Evolutionary conservation across 2,329 filamentous ascomycete species (phyloP), one percentile per base, ranked within the genome.

Genomic region (Monosporascus cannonballus): DNA sequence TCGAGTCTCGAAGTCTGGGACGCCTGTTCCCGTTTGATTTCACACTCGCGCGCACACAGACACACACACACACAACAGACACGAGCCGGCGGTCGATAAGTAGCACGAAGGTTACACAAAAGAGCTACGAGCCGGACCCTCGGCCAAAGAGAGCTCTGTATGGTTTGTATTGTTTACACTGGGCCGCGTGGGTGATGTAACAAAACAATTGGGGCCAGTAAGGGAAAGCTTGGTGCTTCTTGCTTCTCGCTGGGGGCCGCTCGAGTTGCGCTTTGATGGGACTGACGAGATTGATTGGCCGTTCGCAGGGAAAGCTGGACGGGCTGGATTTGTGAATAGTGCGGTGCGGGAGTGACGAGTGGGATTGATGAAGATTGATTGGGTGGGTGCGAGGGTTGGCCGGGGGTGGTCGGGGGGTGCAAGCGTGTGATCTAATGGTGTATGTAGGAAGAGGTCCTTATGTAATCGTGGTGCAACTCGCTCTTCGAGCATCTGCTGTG

Each of bases 251-350:
- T 42, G 30, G 41, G 58, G 65, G 64, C 65, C 66, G 62, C 64
- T 65, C 66, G 62, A 58, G 61, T 61, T 60, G 53, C 60, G 60
- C 62, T 64, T 54, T 54, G 56, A 37, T 54, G 51, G 62, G 65
- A 67, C 67, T 67, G 65, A 59, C 47, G 55, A 58, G 60, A 62
- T 59, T 67, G 65, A 67, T 67, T 67, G 65, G 64, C 55, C 59
- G 54, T 49, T 51, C 46, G 47, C 51, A 22, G 48, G 30, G 30
- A 34, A 56, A 52, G 50, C 50, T 52, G 54, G 52, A 58, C 56
- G 51, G 52, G 56, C 30, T 47, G 53, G 50, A 30, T 53, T 47
- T 7, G 45, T 47, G 45, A 24, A 41, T 46, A 22, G 42, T n/a
- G 20, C 3, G 42, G 42, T 30, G 42, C 42, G 24, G 42, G 42